Evolutionary conservation across 345 rosid genomes (phyloP).

Genomic region (Dovyalis caffra): DNA sequence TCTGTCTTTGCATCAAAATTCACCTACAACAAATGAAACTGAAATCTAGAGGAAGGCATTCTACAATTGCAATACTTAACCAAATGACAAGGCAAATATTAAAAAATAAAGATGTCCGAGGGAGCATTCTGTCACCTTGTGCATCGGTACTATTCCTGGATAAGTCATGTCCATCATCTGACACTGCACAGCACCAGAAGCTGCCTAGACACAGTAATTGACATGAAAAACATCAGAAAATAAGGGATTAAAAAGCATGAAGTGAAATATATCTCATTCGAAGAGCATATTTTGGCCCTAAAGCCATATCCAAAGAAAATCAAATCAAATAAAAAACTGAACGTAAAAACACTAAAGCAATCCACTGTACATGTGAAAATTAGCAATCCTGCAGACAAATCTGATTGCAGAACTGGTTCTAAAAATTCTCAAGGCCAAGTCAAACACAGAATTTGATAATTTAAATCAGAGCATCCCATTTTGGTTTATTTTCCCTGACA

Average conservation of each 20-base stretch:
- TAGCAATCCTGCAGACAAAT: background rate
- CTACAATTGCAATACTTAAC: background rate
- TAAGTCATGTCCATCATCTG: constrained; percentile 95
- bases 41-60: constrained; percentile 1
- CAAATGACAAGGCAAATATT: constrained; percentile 1
- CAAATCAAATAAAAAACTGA: background rate
- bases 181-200: constrained; percentile 98
- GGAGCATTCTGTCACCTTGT: constrained; percentile 52
- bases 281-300: background rate
- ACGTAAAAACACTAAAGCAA: background rate
- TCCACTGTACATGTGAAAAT: background rate
- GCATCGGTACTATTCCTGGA: constrained; percentile 98
- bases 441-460: background rate
- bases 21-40: constrained; percentile 44
- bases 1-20: constrained; percentile 95
- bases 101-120: background rate
- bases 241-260: background rate
- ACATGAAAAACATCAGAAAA: background rate
- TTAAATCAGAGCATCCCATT: background rate
- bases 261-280: background rate
- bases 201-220: constrained; percentile 53
- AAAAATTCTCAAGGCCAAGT: background rate
- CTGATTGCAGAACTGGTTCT: background rate
- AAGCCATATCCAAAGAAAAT: background rate
- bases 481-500: background rate